Evolutionary conservation across 768 basidiomycete species (phyloP).

Genomic region (Lepiota venenata): DNA sequence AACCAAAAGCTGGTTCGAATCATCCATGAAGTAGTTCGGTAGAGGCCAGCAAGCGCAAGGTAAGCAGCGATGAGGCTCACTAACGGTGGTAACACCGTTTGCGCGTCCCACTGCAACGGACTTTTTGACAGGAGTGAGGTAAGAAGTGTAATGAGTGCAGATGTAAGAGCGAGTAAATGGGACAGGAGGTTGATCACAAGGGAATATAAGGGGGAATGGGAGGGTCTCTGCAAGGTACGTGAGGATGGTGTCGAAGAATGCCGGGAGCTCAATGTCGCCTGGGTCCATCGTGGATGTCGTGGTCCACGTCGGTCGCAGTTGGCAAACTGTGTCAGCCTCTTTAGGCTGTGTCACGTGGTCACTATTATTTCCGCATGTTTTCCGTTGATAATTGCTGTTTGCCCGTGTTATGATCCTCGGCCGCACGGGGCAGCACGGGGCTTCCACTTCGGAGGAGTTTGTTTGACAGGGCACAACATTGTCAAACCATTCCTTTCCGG

Average conservation of each 20-base stretch:
- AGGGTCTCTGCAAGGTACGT: constrained; percentile 50
- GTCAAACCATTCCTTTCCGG: not conserved
- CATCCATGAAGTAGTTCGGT: constrained; percentile 77
- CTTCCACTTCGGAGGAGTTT: constrained; percentile 3
- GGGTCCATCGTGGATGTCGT: constrained; percentile 19
- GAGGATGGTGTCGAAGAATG: constrained; percentile 51
- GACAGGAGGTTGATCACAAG: constrained; percentile 49
- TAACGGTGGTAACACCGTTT: constrained; percentile 69
- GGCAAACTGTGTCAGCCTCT: no score
- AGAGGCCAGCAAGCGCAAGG: constrained; percentile 71
- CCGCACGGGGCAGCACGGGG: not conserved
- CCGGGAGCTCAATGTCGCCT: constrained; percentile 36
- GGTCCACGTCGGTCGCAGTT: not conserved
- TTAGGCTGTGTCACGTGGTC: no score
- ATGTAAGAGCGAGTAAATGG: constrained; percentile 46
- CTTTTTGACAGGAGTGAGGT: constrained; percentile 44
- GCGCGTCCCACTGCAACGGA: constrained; percentile 62
- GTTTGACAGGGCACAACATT: constrained; percentile 5
- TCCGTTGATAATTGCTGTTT: not conserved
- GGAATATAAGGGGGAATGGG: constrained; percentile 52
- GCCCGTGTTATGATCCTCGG: constrained; percentile 1
- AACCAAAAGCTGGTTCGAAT: constrained; percentile 65
- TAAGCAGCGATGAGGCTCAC: constrained; percentile 72
- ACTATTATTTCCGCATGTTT: not conserved
- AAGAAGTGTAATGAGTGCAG: constrained; percentile 46